Percentiles rank a stretch among this genome's conserved stretches.
Evolutionary conservation across 1,284 basidiomycete species (phyloP).

Genomic region (Xanthoconium separans): DNA sequence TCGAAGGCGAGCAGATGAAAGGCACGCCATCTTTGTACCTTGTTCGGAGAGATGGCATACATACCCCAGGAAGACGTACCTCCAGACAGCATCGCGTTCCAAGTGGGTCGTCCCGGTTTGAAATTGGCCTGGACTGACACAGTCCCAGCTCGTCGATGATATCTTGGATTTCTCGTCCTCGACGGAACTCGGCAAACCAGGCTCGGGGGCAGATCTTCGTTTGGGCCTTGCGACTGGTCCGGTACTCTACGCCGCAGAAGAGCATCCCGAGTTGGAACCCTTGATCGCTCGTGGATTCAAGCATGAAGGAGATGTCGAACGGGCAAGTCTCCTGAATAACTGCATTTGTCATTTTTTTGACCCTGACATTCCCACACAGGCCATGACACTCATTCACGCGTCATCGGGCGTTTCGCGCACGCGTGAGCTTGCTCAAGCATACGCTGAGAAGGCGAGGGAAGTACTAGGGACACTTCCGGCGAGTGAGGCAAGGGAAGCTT

Average conservation of each 20-base stretch:
- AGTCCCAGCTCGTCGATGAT: slow-evolving; percentile 84
- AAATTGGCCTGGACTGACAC: slow-evolving; percentile 1
- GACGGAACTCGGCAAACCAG: slow-evolving; percentile 78
- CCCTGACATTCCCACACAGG: slow-evolving; percentile 38
- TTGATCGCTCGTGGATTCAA: slow-evolving; percentile 87
- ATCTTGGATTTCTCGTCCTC: slow-evolving; percentile 80
- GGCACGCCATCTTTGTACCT: slow-evolving; percentile 30
- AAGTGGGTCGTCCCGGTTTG: slow-evolving; percentile 53
- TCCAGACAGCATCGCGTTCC: slow-evolving; percentile 98
- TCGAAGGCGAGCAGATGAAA: slow-evolving; percentile 93
- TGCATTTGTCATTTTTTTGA: neutral
- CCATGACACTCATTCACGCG: slow-evolving; percentile 57
- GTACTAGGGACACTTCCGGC: slow-evolving; percentile 74
- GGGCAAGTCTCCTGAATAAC: slow-evolving; percentile 56
- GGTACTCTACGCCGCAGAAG: slow-evolving; percentile 92
- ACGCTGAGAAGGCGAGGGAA: slow-evolving; percentile 77
- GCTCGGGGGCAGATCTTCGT: slow-evolving; percentile 77
- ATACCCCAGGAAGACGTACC: slow-evolving; percentile 93
- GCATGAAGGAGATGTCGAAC: slow-evolving; percentile 81
- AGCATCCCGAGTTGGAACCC: too few relatives aligned
- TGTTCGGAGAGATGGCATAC: slow-evolving; percentile 69
- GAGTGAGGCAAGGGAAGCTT: slow-evolving; percentile 74
- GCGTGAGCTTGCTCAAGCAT: slow-evolving; percentile 71
- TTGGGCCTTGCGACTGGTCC: slow-evolving; percentile 92
- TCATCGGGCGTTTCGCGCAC: slow-evolving; percentile 84